Conservation (phyloP, 306 rosid genomes). For the Arachis hypogaea region DNA sequence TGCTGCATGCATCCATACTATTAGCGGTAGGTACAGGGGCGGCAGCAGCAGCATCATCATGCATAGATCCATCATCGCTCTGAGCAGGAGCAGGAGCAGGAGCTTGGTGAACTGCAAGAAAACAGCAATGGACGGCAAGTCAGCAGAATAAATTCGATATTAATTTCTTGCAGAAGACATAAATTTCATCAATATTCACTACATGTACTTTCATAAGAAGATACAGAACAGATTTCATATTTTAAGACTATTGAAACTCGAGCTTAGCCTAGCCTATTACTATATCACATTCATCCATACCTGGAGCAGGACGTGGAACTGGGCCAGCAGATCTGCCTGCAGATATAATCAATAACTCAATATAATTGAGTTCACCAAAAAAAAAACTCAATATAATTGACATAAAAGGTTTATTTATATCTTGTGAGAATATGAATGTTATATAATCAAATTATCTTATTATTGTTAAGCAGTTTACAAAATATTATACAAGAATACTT, state of each 20-base stretch:
- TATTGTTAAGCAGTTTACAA: neutral
- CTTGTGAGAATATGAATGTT: too few species aligned
- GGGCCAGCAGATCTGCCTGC: slow-evolving; percentile 63
- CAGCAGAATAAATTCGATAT: neutral
- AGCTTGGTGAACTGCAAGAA: slow-evolving; percentile 53
- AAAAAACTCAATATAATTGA: neutral
- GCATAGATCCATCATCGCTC: slow-evolving; percentile 54
- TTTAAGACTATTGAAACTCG: neutral
- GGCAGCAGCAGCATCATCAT: slow-evolving; percentile 14
- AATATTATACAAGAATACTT: too few species aligned
- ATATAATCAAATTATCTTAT: too few species aligned
- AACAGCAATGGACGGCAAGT: neutral
- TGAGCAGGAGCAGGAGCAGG: slow-evolving; percentile 67
- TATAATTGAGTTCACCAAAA: too few species aligned
- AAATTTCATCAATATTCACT: neutral
- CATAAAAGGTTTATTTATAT: neutral
- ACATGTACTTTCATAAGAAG: neutral
- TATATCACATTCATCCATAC: slow-evolving; percentile 21
- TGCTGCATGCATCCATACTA: slow-evolving; percentile 50
- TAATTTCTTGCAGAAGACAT: neutral
- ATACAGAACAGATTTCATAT: neutral
- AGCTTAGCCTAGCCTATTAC: too few species aligned
- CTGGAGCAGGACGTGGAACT: slow-evolving; percentile 51
- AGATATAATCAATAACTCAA: neutral
- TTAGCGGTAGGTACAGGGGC: too few species aligned